Conservation (phyloP, 306 rosid species). For the Alnus rubra region DNA sequence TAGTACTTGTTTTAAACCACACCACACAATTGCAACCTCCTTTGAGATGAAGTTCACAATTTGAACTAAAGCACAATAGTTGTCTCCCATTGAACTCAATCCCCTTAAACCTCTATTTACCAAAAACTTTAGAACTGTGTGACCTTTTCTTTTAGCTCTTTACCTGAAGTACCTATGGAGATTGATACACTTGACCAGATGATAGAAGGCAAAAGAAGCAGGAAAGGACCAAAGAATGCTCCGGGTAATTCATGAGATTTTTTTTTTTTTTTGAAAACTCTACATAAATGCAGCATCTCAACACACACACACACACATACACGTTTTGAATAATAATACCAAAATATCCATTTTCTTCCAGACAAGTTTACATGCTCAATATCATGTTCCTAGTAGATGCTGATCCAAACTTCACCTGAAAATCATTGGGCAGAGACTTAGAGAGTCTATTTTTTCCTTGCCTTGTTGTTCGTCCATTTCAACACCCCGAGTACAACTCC, state of each 20-base stretch:
- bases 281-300: neutral
- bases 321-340: neutral
- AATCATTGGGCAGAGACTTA: neutral
- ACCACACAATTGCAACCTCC: neutral
- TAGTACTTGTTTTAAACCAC: neutral
- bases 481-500: neutral
- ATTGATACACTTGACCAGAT: neutral
- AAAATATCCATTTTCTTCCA: neutral
- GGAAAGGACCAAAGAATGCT: neutral
- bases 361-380: neutral
- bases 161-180: neutral
- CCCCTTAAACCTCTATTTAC: neutral
- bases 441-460: neutral
- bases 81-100: neutral
- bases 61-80: neutral
- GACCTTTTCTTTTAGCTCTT: neutral
- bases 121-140: neutral
- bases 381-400: neutral
- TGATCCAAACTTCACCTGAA: neutral
- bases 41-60: neutral
- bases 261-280: neutral
- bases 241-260: neutral
- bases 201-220: neutral
- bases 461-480: neutral
- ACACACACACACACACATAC: too few relatives aligned